Conservation (phyloP, 768 basidiomycete genomes). For the Leucogyrophana mollusca region DNA sequence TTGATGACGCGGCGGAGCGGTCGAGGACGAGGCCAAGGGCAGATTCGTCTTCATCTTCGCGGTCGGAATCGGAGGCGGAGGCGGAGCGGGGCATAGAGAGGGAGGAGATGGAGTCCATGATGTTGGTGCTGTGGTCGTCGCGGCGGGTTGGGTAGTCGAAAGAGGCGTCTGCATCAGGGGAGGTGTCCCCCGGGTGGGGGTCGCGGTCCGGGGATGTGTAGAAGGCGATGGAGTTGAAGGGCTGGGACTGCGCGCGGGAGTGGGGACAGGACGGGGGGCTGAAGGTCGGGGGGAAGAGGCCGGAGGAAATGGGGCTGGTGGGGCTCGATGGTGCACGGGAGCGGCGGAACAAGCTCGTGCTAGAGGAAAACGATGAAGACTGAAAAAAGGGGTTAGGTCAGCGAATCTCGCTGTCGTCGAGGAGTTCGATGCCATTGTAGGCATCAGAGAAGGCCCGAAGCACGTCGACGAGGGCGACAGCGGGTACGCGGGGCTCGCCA, state of each 20-base stretch:
- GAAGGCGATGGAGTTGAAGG: constrained; percentile 37
- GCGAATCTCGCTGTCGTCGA: constrained; percentile 65
- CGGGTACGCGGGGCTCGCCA: constrained; percentile 67
- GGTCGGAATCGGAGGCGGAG: constrained; percentile 47
- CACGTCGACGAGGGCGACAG: constrained; percentile 67
- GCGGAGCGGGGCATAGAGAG: constrained; percentile 57
- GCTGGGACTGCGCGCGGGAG: constrained; percentile 59
- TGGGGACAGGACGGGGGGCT: constrained; percentile 64
- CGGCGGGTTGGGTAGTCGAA: constrained; percentile 38
- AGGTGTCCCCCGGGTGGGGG: constrained; percentile 28
- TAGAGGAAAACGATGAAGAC: constrained; percentile 30
- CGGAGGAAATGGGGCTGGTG: constrained; percentile 32
- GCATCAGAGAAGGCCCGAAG: constrained; percentile 60
- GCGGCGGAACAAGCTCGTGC: constrained; percentile 48
- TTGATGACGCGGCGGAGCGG: constrained; percentile 57
- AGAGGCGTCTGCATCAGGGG: constrained; percentile 34
- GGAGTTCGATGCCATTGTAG: constrained; percentile 60
- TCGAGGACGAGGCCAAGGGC: constrained; percentile 61
- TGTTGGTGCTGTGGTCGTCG: constrained; percentile 34
- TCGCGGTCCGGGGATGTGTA: constrained; percentile 42
- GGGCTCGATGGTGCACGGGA: constrained; percentile 75
- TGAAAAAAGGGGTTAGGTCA: too few species aligned
- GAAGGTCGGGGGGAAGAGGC: constrained; percentile 41
- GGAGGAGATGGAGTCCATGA: constrained; percentile 48
- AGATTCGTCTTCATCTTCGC: constrained; percentile 47